Evolutionary conservation across 75 land plant species (phyloP), one percentile per base, ranked within the genome.

Genomic region (Chamaecyparis obtusa): DNA sequence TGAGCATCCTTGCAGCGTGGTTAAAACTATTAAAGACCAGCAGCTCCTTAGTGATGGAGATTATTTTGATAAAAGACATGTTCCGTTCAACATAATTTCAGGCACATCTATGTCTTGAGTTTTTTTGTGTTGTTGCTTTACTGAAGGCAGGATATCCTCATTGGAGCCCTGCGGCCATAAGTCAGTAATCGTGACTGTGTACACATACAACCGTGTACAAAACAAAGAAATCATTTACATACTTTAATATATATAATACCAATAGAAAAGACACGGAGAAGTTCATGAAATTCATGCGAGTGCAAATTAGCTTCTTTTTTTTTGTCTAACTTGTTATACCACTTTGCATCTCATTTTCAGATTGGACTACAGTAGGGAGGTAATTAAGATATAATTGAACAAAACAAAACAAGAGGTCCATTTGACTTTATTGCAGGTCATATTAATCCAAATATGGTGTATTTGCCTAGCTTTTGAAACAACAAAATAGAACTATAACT

Each of bases 161-260:
- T 60, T 95, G 95, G 95, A 90, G 90, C 56, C 95, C 97, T 35
- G 94, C 93, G 46, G 95, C 95, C 10, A 90, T 95, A 17, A 87
- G 85, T 95, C 95, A 0, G 95, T 95, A 17, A 85, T 95, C 14
- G 93, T 95, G 33, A 93, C 94, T 39, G 67, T 92, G 94, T 84
- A 82, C 6, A 79, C 17, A 77, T 39, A 49, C 51, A 19, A 60
- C 5, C 67, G 3, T 49, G 9, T 49, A 49, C 51, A 19, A 3
- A 60, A 60, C 6, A 44, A 44, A 44, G 46, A 9, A 32, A 30
- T 30, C 72, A n/a, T 24, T 3, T 24, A 7, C 32, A 24, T 11
- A 13, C 35, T 72, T 72, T 30, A 72, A 30, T 9, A 6, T 8
- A n/a, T 33, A 71, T 71, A 10, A 71, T 71, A n/a, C 19, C 64